Conservation (phyloP, 2,329 filamentous ascomycete species). For the Talaromyces sp. region DNA sequence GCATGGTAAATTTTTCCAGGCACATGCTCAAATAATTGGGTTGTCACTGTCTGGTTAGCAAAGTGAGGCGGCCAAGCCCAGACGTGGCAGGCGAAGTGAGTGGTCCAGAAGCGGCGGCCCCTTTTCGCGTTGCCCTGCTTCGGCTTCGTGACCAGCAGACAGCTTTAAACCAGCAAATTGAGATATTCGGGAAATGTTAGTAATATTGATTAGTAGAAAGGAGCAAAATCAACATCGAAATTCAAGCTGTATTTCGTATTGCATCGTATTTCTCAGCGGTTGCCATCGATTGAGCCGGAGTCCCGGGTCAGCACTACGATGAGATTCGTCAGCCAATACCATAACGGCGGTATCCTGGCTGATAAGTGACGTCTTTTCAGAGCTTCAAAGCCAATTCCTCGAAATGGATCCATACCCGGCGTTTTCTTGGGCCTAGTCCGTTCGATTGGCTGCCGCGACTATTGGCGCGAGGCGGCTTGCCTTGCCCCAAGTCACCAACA, state of each 20-base stretch:
- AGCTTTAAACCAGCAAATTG: neutral
- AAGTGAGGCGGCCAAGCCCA: slow-evolving; percentile 11
- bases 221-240: neutral
- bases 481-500: slow-evolving; percentile 4
- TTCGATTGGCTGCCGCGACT: slow-evolving; percentile 14
- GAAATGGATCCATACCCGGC: neutral
- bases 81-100: slow-evolving; percentile 8
- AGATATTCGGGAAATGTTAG: neutral
- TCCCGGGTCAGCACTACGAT: neutral
- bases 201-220: neutral
- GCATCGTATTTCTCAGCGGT: neutral
- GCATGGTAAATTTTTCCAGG: neutral
- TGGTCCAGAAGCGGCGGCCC: slow-evolving; percentile 7
- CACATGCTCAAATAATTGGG: neutral
- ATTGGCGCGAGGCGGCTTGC: slow-evolving; percentile 12
- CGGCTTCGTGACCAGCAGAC: neutral
- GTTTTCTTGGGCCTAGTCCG: neutral
- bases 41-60: neutral
- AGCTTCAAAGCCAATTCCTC: neutral
- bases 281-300: neutral
- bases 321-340: neutral
- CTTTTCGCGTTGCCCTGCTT: neutral
- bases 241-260: neutral
- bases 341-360: neutral
- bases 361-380: neutral